Percentiles rank a stretch among this genome's conserved stretches.
These are phyloP conservation scores for Fusarium proliferatum DNA, from an alignment of 2,329 filamentous ascomycete genomes.

Conservation along the genomic window DNA sequence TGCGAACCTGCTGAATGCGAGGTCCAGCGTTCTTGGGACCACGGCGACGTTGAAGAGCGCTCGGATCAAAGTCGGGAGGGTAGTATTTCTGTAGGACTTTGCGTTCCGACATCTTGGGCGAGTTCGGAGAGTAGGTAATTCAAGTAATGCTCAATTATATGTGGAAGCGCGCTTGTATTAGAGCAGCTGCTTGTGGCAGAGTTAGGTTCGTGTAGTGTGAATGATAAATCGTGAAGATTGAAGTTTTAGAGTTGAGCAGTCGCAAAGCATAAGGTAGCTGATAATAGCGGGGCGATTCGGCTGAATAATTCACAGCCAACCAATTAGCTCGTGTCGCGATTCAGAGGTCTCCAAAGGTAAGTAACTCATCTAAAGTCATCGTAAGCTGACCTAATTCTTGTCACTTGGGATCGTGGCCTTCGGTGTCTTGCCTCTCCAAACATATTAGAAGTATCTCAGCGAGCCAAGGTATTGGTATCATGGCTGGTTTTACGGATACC, in stretches of 20 bases:
- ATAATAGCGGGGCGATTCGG: not conserved
- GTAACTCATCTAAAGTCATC: not conserved
- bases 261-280: not conserved
- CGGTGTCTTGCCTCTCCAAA: not conserved
- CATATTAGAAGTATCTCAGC: not conserved
- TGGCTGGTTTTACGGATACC: not conserved
- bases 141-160: not conserved
- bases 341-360: no score
- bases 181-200: not conserved
- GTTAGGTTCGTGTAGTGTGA: not conserved
- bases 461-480: not conserved
- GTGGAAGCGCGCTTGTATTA: not conserved
- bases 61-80: constrained; percentile 89
- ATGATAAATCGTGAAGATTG: not conserved
- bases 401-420: no score
- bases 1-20: constrained; percentile 84
- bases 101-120: constrained; percentile 79
- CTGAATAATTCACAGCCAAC: not conserved
- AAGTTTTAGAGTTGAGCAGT: not conserved
- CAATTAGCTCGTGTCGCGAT: not conserved
- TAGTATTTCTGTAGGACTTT: constrained; percentile 79
- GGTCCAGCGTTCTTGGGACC: constrained; percentile 79
- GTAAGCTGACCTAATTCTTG: not conserved
- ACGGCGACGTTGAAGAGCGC: constrained; percentile 77
- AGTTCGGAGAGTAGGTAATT: not conserved